Base-by-base conservation (phyloP, 352 stramenopile genomes). In the Phytophthora fragariaefolia region DNA sequence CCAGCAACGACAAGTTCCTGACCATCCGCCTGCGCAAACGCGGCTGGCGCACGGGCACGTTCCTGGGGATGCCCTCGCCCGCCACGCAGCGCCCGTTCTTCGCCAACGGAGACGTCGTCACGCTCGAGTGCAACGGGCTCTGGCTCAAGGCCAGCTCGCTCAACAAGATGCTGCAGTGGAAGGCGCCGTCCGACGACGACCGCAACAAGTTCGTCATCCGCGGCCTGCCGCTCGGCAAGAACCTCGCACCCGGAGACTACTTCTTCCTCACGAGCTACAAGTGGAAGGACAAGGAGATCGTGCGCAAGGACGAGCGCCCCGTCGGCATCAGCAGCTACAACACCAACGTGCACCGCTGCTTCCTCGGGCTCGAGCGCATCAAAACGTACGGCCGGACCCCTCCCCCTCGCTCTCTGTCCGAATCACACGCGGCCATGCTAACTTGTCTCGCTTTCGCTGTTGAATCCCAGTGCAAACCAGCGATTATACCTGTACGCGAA, bases 221-320 rank as follows among this genome's bases (percentile, higher is more conserved):
- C 26, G 88, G 88, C 0, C 65, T 96, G 12, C 83, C 85, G 30
- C 68, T 95, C 18, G 88, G 88, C 6, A 79, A 89, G 8, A 92
- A 84, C 36, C 48, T 96, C 30, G 75, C 82, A 1, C 81, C 87
- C 0, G 88, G 88, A 0, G 88, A 96, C 61, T 94, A 94, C 52
- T 96, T 95, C 64, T 96, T 96, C 64, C 74, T 96, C 12, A 91
- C 85, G 24, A 95, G 86, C 63, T 92, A 90, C 77, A 85, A 87
- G 64, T 95, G 83, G 79, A 92, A 92, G 54, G 88, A 96, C 71
- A 92, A 92, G 65, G 88, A 96, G 63, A 82, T 96, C 30, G 84
- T 93, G 51, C 81, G 89, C 64, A 89, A 81, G 38, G 83, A 92
- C 58, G 86, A 95, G 49, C 83, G 83, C 18, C 87, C 87, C 1